Base-by-base conservation (phyloP, 176 grass and related monocot species). In the Saccharum officinarum region DNA sequence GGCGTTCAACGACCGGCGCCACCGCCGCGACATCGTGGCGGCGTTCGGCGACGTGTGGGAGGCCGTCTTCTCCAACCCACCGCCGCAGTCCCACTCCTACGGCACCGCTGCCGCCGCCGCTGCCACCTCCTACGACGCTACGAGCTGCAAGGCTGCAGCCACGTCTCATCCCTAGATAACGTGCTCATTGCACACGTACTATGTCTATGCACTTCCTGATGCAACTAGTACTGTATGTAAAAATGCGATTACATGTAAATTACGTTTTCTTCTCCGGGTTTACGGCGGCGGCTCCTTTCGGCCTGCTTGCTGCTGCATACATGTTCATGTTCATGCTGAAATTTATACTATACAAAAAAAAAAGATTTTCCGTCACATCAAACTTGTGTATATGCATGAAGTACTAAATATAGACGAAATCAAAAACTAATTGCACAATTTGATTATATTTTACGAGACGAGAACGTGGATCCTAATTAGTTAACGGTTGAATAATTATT, bases 11-110 rank as follows among this genome's bases (percentile, higher is more conserved):
- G 84, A 91, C 40, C 83, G 62, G 44, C 84, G 77, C 83, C 97
- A 98, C 76, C 84, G 86, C 55, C 70, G 64, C 39, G 89, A 91
- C 85, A 98, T 98, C 75, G 80, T 92, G 25, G 83, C 74, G 0
- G 96, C 96, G 3, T 98, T 98, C 67, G 81, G 71, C 30, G 96
- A 98, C 69, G 89, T 98, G 70, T 95, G 96, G 91, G 90, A 94
- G 45, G 88, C 83, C 17, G 46, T 98, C 42, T 95, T 95, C 37
- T 38, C 37, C 37, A 37, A 18, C 36, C 44, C 72, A 7, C 45
- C 33, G 10, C 4, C 61, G 0, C 13, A 37, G 10, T 33, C 39
- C 0, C 20, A 36, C 44, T 18, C 66, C 78, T 1, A 64, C 39
- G 39, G 5, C 75, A 1, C 75, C 49, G 34, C 73, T 64, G 2